phyloP scores from a whole-genome alignment of 352 stramenopile species.

The Pythium chondricola region DNA sequence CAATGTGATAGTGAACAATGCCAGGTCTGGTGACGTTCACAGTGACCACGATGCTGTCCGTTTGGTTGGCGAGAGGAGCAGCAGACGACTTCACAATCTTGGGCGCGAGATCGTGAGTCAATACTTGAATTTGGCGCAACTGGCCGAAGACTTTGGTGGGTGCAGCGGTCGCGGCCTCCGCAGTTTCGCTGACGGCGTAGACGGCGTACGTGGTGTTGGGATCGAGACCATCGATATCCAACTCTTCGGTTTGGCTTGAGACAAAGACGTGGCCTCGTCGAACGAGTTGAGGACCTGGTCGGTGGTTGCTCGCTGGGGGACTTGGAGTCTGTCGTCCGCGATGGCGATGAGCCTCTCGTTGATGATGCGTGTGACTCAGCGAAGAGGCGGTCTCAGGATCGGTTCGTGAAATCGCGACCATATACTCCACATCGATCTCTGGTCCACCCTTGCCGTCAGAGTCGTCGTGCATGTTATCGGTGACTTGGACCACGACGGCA shows the following conservation, averaged over 20 bases:
- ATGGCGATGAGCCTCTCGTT: background rate
- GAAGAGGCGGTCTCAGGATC: background rate
- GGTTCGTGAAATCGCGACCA: conserved; percentile 7
- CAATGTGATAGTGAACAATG: conserved; percentile 67
- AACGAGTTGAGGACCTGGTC: background rate
- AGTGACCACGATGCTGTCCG: conserved; percentile 44
- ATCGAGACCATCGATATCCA: conserved; percentile 22
- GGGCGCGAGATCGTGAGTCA: conserved; percentile 50
- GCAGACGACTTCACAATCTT: conserved; percentile 56
- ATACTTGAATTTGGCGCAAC: conserved; percentile 9
- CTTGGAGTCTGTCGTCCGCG: no score
- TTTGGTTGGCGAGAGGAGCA: conserved; percentile 32
- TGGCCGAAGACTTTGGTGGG: background rate
- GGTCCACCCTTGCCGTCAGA: background rate
- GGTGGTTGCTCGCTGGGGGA: no score
- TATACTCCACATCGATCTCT: no score
- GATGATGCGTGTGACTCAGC: background rate
- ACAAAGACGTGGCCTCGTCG: conserved; percentile 4
- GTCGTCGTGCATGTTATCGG: background rate
- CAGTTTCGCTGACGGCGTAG: conserved; percentile 12
- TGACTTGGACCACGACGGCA: conserved; percentile 15
- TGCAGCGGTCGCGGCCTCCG: background rate
- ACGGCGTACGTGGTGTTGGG: conserved; percentile 33
- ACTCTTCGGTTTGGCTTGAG: background rate
- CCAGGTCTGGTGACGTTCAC: conserved; percentile 63